Base-by-base conservation (phyloP, 2,329 filamentous ascomycete genomes). In the Epichloe brachyelytri region DNA sequence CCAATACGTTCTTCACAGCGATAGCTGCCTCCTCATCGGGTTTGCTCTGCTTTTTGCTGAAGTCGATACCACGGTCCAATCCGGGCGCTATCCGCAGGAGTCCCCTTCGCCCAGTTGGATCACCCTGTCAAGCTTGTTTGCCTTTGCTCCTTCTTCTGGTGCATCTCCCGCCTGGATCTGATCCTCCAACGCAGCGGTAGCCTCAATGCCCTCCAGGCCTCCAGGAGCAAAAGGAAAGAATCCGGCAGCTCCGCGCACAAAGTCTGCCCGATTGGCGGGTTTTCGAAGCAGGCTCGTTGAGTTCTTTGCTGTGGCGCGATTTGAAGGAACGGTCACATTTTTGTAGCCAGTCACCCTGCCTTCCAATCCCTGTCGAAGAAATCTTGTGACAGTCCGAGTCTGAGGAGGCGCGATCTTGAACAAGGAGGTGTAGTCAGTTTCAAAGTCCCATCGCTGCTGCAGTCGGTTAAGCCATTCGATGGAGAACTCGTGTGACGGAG, bases 141-240 rank as follows among this genome's bases (percentile, higher is more conserved):
- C 63, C 10, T 77, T 78, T 54, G 59, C 64, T 55, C 64, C 73
- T 26, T 62, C 68, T 33, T 63, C 69, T 50, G 56, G 60, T 56
- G 55, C 67, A 51, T 77, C 75, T 38, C 73, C 72, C 46, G 77
- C 72, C 17, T 83, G 73, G 37, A 81, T 74, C 60, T 91, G 83
- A 46, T 89, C 86, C 63, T 96, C 91, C 49, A 88, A 74, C 4
- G 86, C 87, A 30, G 90, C 88, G 10, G 89, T 83, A 2, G 87
- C 86, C 65, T 95, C 87, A 20, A 96, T 85, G 2, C 83, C 82
- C 54, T 96, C 90, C 14, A 97, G 69, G 1, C 93, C 93, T 51
- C 90, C 90, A 0, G 91, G 91, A 0, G 89, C 85, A 68, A 97
- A 96, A 0, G 91, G 91, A 53, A 95, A 94, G 70, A 94, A 96